Conservation (phyloP, 129 eudicot species). For the Smallanthus sonchifolius region DNA sequence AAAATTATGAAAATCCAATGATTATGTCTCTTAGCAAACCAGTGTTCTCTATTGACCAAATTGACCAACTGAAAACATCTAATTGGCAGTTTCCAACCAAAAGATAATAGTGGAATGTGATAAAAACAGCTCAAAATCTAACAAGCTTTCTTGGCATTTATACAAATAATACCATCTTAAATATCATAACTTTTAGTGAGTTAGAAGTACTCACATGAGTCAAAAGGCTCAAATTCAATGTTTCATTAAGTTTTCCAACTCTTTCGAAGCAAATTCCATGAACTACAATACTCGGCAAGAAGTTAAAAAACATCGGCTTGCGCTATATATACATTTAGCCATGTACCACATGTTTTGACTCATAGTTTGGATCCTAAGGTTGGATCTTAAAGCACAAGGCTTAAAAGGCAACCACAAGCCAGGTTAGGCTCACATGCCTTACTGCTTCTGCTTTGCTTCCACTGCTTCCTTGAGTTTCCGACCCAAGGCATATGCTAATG, state of each 20-base stretch:
- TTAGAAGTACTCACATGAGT: no score
- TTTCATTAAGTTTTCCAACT: neutral
- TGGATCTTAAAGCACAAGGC: neutral
- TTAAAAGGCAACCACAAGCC: neutral
- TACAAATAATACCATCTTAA: no score
- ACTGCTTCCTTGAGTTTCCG: slow-evolving; percentile 60
- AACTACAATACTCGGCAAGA: neutral
- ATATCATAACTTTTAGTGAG: no score
- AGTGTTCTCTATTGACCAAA: no score
- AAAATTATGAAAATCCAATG: no score
- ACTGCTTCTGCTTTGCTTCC: slow-evolving; percentile 27
- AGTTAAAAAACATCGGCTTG: neutral
- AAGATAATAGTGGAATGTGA: no score
- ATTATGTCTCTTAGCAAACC: no score
- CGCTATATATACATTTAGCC: neutral
- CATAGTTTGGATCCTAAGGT: neutral
- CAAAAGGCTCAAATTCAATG: neutral
- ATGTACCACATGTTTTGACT: neutral
- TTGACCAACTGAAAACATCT: no score
- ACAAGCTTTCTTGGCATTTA: no score
- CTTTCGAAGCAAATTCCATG: neutral
- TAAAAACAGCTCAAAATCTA: no score
- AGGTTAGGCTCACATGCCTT: neutral
- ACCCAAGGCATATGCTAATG: slow-evolving; percentile 63
- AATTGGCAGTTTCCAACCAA: no score